These are phyloP conservation scores for Lophium mytilinum DNA, from an alignment of 495 filamentous ascomycete species.

Conservation along the genomic window DNA sequence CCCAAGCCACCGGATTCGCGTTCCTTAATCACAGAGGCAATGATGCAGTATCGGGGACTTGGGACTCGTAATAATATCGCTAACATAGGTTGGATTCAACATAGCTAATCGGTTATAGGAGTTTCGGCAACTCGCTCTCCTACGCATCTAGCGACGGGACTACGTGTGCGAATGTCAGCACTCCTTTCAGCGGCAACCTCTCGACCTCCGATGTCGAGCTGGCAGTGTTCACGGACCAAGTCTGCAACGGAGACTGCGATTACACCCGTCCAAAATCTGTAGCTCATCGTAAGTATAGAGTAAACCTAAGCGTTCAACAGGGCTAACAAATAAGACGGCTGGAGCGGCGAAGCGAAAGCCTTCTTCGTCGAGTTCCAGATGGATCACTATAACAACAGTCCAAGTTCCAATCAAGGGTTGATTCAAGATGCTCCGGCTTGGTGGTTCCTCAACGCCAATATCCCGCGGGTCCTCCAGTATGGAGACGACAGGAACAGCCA, in stretches of 20 bases:
- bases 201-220: constrained; percentile 47
- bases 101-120: constrained; percentile 26
- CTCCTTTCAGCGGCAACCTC: constrained; percentile 14
- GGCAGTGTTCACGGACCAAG: constrained; percentile 48
- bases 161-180: constrained; percentile 35
- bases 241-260: constrained; percentile 51
- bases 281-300: constrained; percentile 48
- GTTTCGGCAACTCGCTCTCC: constrained; percentile 56
- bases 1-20: constrained; percentile 46
- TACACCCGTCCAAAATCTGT: constrained; percentile 49
- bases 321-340: constrained; percentile 48
- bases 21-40: constrained; percentile 62
- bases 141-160: constrained; percentile 48
- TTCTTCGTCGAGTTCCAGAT: constrained; percentile 64
- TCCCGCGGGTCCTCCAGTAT: constrained; percentile 60
- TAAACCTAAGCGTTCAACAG: not conserved
- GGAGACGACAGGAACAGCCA: constrained; percentile 28
- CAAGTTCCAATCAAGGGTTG: constrained; percentile 44
- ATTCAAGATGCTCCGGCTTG: constrained; percentile 41
- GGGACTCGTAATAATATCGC: constrained; percentile 41
- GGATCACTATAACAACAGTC: constrained; percentile 44
- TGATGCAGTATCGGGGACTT: constrained; percentile 46
- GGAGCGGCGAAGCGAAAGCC: constrained; percentile 50
- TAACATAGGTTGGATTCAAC: constrained; percentile 4
- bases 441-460: constrained; percentile 64